Evolutionary conservation across 306 rosid species (phyloP), one percentile per base, ranked within the genome.

Genomic region (Cucurbita ficifolia): DNA sequence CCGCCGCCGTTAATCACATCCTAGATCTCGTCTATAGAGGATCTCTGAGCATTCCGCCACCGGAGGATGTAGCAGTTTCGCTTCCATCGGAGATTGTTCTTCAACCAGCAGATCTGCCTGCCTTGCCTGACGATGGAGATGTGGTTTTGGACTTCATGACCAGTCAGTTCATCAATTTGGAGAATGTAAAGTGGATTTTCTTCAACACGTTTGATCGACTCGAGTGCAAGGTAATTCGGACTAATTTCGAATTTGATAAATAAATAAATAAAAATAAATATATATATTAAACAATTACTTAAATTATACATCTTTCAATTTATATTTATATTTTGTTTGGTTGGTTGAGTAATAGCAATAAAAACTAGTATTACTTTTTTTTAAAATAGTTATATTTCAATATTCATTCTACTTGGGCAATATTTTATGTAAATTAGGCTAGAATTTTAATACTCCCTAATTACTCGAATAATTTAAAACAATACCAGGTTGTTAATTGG

Each of bases 171-270:
- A 73, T 68, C 6, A 58, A 73, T 60, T 33, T 77, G 6, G 8
- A 10, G 11, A 38, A 51, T 5, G 81, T 78, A 6, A 72, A 76
- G 43, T 81, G 75, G 70, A 38, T 72, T 39, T 59, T 81, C 65
- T 17, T 24, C 52, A 77, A 77, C 73, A 81, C 73, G 8, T 73
- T 73, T 33, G 56, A 76, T 52, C 43, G 43, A 13, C 61, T 81
- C 72, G 84, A 81, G 38, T 13, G 29, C 29, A 59, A 62, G 80
- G 80, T 76, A 29, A 29, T n/a, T n/a, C n/a, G n/a, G n/a, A n/a
- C n/a, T n/a, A n/a, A n/a, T n/a, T n/a, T n/a, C n/a, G n/a, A n/a
- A n/a, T n/a, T n/a, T n/a, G n/a, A n/a, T n/a, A n/a, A n/a, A n/a
- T n/a, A n/a, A n/a, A n/a, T n/a, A n/a, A n/a, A n/a, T n/a, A n/a